Evolutionary conservation across 2,329 filamentous ascomycete genomes (phyloP).

Genomic region (Pseudopyrenochaeta lycopersici): DNA sequence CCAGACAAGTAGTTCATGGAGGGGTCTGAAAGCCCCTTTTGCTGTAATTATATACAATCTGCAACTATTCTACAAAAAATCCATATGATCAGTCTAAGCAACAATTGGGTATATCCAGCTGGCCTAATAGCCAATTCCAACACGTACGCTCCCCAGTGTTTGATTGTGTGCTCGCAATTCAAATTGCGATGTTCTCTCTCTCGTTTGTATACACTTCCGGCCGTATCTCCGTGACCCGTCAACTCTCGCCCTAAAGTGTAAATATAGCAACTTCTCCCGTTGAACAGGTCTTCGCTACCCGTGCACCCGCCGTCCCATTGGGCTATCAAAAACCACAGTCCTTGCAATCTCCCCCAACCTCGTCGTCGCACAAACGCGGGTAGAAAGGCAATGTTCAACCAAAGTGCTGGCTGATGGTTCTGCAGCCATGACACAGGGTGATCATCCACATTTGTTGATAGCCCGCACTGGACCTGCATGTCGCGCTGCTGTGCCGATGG

Average conservation of each 20-base stretch:
- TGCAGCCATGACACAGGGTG: background rate
- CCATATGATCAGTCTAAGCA: too few species aligned
- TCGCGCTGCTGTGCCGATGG: background rate
- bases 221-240: constrained; percentile 1
- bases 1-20: background rate
- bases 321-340: background rate
- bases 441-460: background rate
- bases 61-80: background rate
- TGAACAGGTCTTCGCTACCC: too few species aligned
- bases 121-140: background rate
- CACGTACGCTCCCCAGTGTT: too few species aligned
- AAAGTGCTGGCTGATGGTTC: too few species aligned
- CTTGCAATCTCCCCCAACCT: constrained; percentile 5
- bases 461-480: background rate
- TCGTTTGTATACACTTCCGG: constrained; percentile 4
- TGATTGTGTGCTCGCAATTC: background rate
- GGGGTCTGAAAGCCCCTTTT: too few species aligned
- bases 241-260: background rate
- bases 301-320: too few species aligned
- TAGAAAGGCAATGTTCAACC: too few species aligned
- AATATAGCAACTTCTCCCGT: constrained; percentile 1
- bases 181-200: background rate
- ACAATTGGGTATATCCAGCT: constrained; percentile 7
- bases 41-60: too few species aligned
- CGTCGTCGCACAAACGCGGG: background rate